Evolutionary conservation across 306 rosid genomes (phyloP).

Genomic region (Adenanthera pavonina): DNA sequence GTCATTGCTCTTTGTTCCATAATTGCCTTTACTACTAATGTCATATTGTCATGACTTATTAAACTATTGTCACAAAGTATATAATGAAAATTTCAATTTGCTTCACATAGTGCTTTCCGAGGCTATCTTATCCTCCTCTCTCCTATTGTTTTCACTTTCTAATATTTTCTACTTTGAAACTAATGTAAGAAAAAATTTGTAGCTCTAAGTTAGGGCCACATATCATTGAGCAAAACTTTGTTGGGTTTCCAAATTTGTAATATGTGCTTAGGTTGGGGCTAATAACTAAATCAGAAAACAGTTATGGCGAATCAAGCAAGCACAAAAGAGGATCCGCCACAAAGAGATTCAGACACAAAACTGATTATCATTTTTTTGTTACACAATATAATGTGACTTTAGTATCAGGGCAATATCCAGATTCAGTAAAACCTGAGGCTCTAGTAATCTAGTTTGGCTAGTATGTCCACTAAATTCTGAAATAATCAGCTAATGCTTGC

Average conservation of each 20-base stretch:
- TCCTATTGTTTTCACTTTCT: too few relatives aligned
- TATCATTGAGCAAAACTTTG: neutral
- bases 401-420: neutral
- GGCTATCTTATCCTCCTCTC: neutral
- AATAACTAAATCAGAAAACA: neutral
- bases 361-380: neutral
- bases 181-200: neutral
- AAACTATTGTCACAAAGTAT: conserved; percentile 3
- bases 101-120: neutral
- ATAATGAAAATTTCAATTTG: neutral
- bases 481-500: neutral
- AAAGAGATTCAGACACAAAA: neutral
- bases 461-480: neutral
- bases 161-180: neutral
- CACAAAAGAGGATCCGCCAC: neutral
- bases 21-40: conserved; percentile 1
- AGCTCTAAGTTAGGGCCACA: neutral
- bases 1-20: conserved; percentile 4
- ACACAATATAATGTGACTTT: neutral
- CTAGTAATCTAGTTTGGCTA: neutral
- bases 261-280: neutral
- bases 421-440: neutral
- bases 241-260: neutral
- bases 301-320: neutral
- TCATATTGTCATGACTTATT: conserved; percentile 1